phyloP scores from a whole-genome alignment of 257 asterid species.

The Primulina tabacum region DNA sequence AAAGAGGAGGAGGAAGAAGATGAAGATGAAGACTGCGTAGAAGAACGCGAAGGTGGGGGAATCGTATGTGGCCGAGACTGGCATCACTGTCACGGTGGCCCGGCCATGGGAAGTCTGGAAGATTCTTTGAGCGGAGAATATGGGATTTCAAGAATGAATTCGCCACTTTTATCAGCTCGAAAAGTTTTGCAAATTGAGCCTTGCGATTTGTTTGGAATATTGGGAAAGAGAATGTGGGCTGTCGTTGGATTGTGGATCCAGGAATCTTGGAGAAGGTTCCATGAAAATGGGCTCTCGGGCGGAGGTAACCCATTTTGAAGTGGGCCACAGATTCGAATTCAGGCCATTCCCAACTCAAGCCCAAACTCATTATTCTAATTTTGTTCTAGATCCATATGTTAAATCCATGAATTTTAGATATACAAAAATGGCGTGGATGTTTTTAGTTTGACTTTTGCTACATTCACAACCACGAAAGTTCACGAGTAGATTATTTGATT shows the following conservation, averaged over 20 bases:
- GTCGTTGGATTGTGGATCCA: constrained; percentile 15
- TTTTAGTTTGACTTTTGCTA: too few species aligned
- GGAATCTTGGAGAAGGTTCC: constrained; percentile 33
- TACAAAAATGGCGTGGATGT: too few species aligned
- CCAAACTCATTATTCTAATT: too few species aligned
- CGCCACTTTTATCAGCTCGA: constrained; percentile 9
- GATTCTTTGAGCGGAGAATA: constrained; percentile 2
- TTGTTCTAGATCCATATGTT: too few species aligned
- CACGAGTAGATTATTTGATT: too few species aligned
- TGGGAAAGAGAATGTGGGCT: constrained; percentile 21
- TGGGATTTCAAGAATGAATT: constrained; percentile 15
- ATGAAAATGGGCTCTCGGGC: background rate
- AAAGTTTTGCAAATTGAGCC: constrained; percentile 23
- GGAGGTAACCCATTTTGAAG: too few species aligned
- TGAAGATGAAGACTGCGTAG: constrained; percentile 27
- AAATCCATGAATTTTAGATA: too few species aligned
- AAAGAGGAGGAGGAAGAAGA: constrained; percentile 33
- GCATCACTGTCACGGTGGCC: constrained; percentile 9
- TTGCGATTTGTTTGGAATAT: constrained; percentile 36
- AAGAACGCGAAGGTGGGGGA: constrained; percentile 28
- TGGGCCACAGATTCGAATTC: too few species aligned
- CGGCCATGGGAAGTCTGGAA: constrained; percentile 12
- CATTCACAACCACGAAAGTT: too few species aligned
- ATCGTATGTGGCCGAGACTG: constrained; percentile 27
- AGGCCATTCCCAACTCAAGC: too few species aligned